These are phyloP conservation scores for Triticum timopheevii DNA, from an alignment of 176 grass and related monocot species.

Conservation along the genomic window DNA sequence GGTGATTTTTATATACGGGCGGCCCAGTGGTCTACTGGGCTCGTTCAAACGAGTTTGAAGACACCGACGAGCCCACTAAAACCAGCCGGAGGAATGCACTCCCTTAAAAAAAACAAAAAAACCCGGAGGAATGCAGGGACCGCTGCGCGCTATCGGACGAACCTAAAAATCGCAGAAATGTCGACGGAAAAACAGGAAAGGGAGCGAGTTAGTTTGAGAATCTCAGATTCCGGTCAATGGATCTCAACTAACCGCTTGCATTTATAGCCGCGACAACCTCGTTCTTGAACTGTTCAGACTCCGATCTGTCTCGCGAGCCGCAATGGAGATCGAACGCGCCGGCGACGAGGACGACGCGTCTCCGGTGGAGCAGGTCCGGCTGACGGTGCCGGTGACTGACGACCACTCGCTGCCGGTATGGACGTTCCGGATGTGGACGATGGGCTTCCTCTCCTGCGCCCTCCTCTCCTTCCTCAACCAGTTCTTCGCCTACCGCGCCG, in stretches of 20 bases:
- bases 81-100: no score
- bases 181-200: neutral
- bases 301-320: neutral
- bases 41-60: no score
- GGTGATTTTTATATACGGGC: no score
- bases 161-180: neutral
- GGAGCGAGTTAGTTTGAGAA: neutral
- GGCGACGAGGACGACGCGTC: slow-evolving; percentile 31
- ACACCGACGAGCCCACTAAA: no score
- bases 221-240: neutral
- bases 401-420: slow-evolving; percentile 66
- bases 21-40: no score
- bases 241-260: neutral
- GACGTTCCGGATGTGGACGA: slow-evolving; percentile 77
- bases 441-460: slow-evolving; percentile 53
- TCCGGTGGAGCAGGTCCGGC: slow-evolving; percentile 67
- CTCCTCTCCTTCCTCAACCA: slow-evolving; percentile 75
- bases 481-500: slow-evolving; percentile 74
- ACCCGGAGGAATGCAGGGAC: no score
- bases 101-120: no score
- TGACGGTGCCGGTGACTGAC: slow-evolving; percentile 56
- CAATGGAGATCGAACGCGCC: slow-evolving; percentile 2
- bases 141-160: neutral
- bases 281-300: neutral
- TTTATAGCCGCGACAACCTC: neutral